Conservation (phyloP, 2,329 filamentous ascomycete species). For the Curvularia eragrostidis region DNA sequence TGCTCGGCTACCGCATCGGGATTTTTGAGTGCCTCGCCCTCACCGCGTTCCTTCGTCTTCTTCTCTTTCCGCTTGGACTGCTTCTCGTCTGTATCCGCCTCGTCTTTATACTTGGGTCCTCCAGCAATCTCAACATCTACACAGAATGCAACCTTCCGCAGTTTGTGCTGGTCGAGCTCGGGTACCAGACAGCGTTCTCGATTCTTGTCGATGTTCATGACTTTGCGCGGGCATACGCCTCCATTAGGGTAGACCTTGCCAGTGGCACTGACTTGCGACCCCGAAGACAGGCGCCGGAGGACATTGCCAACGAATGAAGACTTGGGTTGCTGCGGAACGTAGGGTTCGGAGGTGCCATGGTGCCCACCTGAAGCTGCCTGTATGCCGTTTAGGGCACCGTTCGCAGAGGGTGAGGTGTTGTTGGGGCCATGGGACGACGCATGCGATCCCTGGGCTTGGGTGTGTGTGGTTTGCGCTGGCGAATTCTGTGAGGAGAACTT, state of each 20-base stretch:
- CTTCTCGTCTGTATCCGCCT: conserved; percentile 59
- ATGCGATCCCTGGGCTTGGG: conserved; percentile 44
- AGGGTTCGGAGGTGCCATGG: conserved; percentile 60
- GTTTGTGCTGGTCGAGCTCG: conserved; percentile 79
- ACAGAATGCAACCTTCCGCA: conserved; percentile 90
- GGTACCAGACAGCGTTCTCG: conserved; percentile 79
- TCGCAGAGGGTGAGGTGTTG: conserved; percentile 60
- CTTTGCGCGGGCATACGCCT: conserved; percentile 76
- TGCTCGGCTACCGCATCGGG: conserved; percentile 63
- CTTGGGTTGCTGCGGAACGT: conserved; percentile 77
- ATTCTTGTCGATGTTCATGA: conserved; percentile 84
- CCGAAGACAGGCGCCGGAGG: conserved; percentile 79
- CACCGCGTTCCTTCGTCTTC: conserved; percentile 68
- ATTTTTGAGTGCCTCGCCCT: conserved; percentile 76
- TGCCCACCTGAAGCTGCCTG: conserved; percentile 36
- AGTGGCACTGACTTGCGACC: conserved; percentile 52
- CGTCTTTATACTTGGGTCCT: conserved; percentile 74
- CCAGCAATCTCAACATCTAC: conserved; percentile 97
- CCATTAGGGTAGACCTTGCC: conserved; percentile 65
- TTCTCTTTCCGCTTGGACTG: conserved; percentile 63
- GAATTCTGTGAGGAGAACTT: conserved; percentile 76
- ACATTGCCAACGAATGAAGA: conserved; percentile 81
- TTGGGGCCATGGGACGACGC: conserved; percentile 52
- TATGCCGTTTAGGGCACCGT: conserved; percentile 50
- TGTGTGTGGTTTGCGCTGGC: conserved; percentile 42